Evolutionary conservation across 768 basidiomycete species (phyloP), one percentile per base, ranked within the genome.

Genomic region (Cytidiella melzeri): DNA sequence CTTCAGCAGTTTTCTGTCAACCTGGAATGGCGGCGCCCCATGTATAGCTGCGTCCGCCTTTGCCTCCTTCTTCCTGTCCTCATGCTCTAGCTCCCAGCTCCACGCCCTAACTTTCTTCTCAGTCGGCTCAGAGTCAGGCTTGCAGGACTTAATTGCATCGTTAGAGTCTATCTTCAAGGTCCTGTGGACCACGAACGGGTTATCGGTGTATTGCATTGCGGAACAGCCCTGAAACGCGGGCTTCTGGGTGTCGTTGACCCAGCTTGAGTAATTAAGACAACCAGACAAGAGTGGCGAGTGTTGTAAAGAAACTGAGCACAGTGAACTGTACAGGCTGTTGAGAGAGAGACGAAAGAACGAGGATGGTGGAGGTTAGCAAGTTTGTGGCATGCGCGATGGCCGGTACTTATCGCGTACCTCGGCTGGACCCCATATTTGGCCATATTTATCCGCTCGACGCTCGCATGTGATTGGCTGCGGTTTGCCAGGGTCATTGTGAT

Each of bases 21-120:
- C 82, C 47, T 79, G 79, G 58, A 92, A 89, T 20, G 84, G 84
- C 4, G 73, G 74, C 9, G 74, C 69, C 27, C 76, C 77, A 57
- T 87, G 84, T 18, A 81, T 56, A 3, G 75, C 75, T 12, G 76
- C 75, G 54, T 88, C 87, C 2, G 76, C 79, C 56, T 74, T 76
- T 2, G 76, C 73, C 64, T 90, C 87, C 28, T 66, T 73, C 57
- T 69, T 73, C 40, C 87, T 69, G 62, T 89, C 86, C n/a, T 70
- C 79, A 47, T 83, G 83, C 63, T 89, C 87, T 27, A 74, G 58
- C 18, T 79, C 74, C 84, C 84, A 84, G 64, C 80, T 75, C 87
- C 87, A 90, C 61, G 74, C 67, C 28, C 85, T 58, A 12, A 55
- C 7, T 15, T 7, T 34, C 30, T 34, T 13, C 12, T 36, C 47